phyloP scores from a whole-genome alignment of 2,329 filamentous ascomycete species.

The Plenodomus biglobosus region DNA sequence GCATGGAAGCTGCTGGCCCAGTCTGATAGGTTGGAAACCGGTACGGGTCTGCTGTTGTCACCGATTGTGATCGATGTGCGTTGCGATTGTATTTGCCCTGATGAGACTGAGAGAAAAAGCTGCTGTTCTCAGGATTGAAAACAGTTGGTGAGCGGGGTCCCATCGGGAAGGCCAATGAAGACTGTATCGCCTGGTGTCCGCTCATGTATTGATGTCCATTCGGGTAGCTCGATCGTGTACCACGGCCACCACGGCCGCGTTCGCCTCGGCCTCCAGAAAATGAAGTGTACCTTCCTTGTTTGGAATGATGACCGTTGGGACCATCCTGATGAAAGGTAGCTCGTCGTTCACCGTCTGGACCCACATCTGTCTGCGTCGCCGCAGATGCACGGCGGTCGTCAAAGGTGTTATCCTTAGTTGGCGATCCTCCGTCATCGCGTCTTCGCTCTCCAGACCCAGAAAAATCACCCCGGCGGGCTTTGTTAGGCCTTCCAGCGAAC shows the following conservation, averaged over 20 bases:
- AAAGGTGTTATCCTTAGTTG: slow-evolving; percentile 34
- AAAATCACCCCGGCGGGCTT: slow-evolving; percentile 37
- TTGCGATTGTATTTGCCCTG: slow-evolving; percentile 51
- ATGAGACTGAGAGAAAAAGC: slow-evolving; percentile 34
- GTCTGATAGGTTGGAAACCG: slow-evolving; percentile 40
- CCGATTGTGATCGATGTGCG: slow-evolving; percentile 62
- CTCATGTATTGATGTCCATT: slow-evolving; percentile 46
- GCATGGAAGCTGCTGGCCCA: slow-evolving; percentile 46
- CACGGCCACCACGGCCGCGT: slow-evolving; percentile 54
- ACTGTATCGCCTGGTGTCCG: slow-evolving; percentile 42
- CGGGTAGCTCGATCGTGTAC: slow-evolving; percentile 46
- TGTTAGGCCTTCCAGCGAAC: slow-evolving; percentile 31
- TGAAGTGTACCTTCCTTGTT: slow-evolving; percentile 37
- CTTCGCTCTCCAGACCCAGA: slow-evolving; percentile 32
- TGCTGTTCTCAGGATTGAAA: slow-evolving; percentile 39
- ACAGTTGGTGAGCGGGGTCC: slow-evolving; percentile 43
- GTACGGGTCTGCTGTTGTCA: slow-evolving; percentile 57
- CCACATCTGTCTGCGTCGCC: slow-evolving; percentile 39
- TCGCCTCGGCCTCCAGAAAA: slow-evolving; percentile 43
- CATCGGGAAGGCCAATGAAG: slow-evolving; percentile 37
- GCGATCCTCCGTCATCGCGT: slow-evolving; percentile 36
- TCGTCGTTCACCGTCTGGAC: slow-evolving; percentile 36
- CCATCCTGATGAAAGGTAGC: slow-evolving; percentile 32
- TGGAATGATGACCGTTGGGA: slow-evolving; percentile 29
- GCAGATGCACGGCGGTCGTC: slow-evolving; percentile 37